These are phyloP conservation scores for Fusarium aywerte DNA, from an alignment of 2,329 filamentous ascomycete genomes.

Conservation along the genomic window DNA sequence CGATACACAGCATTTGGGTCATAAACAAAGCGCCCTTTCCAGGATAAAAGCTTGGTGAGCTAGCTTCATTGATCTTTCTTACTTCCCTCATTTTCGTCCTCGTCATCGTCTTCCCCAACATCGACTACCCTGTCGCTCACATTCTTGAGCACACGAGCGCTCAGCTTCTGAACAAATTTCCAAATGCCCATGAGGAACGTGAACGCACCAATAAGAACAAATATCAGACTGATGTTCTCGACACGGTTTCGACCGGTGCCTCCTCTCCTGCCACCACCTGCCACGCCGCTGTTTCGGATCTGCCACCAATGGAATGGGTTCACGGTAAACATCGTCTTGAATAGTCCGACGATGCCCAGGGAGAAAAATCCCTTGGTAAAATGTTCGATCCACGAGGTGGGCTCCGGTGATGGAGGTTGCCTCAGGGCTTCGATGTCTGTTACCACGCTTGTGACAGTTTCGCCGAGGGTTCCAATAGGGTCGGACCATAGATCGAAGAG, in stretches of 20 bases:
- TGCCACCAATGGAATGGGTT: slow-evolving; percentile 83
- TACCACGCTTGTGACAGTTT: slow-evolving; percentile 60
- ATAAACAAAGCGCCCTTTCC: background rate
- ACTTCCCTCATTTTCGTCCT: slow-evolving; percentile 62
- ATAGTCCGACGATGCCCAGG: slow-evolving; percentile 84
- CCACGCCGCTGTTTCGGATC: slow-evolving; percentile 69
- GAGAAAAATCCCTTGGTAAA: slow-evolving; percentile 92
- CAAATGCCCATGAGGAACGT: slow-evolving; percentile 88
- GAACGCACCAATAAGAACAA: slow-evolving; percentile 81
- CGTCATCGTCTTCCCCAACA: slow-evolving; percentile 71
- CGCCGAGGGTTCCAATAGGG: slow-evolving; percentile 71
- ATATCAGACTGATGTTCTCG: slow-evolving; percentile 80
- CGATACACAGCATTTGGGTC: background rate
- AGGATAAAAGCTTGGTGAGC: slow-evolving; percentile 8
- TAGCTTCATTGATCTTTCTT: slow-evolving; percentile 48
- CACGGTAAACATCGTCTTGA: slow-evolving; percentile 81
- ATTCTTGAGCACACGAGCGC: slow-evolving; percentile 75
- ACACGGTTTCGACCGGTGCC: slow-evolving; percentile 80
- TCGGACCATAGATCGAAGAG: slow-evolving; percentile 91
- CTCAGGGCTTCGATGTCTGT: slow-evolving; percentile 54
- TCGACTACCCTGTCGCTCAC: slow-evolving; percentile 86
- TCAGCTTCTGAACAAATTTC: slow-evolving; percentile 81
- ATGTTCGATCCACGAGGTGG: slow-evolving; percentile 79
- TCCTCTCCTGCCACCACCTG: slow-evolving; percentile 63
- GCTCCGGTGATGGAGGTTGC: slow-evolving; percentile 58